Evolutionary conservation across 2,329 filamentous ascomycete species (phyloP).

Genomic region (Penicillium sp.): DNA sequence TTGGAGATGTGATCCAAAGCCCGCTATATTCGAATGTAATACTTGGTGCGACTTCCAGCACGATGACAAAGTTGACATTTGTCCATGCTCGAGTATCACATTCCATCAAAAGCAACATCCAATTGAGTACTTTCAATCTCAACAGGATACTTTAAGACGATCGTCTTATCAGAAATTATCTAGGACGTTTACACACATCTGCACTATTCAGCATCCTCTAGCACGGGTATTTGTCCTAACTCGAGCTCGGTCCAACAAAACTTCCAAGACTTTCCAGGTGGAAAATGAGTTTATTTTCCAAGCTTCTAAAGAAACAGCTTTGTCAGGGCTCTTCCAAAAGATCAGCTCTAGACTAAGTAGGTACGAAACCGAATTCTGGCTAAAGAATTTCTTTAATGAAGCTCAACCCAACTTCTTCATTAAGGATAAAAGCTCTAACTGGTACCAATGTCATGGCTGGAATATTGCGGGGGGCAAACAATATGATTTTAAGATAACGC

Average conservation of each 20-base stretch:
- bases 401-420: slow-evolving; percentile 1
- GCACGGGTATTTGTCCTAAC: neutral
- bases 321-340: neutral
- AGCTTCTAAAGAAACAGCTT: neutral
- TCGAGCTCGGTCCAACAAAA: neutral
- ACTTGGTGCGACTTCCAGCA: too few relatives aligned
- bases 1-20: too few relatives aligned
- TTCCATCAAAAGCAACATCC: too few relatives aligned
- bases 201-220: neutral
- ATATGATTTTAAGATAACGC: neutral
- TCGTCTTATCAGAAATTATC: neutral
- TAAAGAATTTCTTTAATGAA: neutral
- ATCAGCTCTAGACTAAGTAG: slow-evolving; percentile 1
- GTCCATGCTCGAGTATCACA: too few relatives aligned
- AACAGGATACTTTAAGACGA: neutral
- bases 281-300: neutral
- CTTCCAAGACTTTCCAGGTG: neutral
- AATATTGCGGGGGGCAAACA: neutral
- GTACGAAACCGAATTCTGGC: slow-evolving; percentile 4
- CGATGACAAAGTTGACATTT: too few relatives aligned
- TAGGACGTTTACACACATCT: neutral
- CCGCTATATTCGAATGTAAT: too few relatives aligned
- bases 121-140: neutral
- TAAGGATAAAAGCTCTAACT: slow-evolving; percentile 3
- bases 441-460: slow-evolving; percentile 6